Evolutionary conservation across 2,329 filamentous ascomycete genomes (phyloP), one percentile per base, ranked within the genome.

Genomic region (Hymenoscyphus linearis): DNA sequence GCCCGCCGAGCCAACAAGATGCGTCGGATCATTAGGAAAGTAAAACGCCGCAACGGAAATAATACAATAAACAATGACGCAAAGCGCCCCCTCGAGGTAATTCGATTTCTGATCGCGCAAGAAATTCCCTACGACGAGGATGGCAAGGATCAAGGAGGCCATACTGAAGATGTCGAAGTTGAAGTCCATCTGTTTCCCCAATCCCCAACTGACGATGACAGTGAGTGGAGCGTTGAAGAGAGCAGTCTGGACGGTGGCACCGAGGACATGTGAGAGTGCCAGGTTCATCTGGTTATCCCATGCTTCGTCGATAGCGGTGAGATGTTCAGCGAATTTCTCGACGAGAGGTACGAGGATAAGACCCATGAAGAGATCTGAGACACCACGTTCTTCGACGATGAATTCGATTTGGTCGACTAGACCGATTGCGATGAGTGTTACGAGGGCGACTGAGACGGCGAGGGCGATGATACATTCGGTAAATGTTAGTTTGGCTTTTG

Each of bases 151-250:
- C 9, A 97, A 79, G 65, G 96, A 82, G 60, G 89, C 83, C 22
- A 96, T 82, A 77, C 95, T 90, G 78, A 96, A 96, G 14, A 92
- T 80, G 68, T 95, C 89, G 72, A 96, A 96, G 72, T 91, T 87
- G 59, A 96, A 80, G 65, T 89, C 86, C 83, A 97, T 90, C 5
- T 79, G 71, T 68, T 85, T 85, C 60, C 76, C 75, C 36, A 92
- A 75, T 25, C 89, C 87, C 92, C 93, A 97, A 52, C 88, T 90
- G 54, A 96, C 88, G 40, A 96, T 80, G 36, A 96, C 85, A 7
- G 90, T 86, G 4, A 96, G 81, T 0, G 93, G 92, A 0, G 88
- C 91, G 72, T 96, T 96, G 71, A 96, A 85, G 35, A 96, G 82
- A 0, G 92, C 91, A 0, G 93, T 97, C 76, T 96, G 93, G 62